phyloP scores from a whole-genome alignment of 257 asterid genomes.

The Solanum dulcamara region DNA sequence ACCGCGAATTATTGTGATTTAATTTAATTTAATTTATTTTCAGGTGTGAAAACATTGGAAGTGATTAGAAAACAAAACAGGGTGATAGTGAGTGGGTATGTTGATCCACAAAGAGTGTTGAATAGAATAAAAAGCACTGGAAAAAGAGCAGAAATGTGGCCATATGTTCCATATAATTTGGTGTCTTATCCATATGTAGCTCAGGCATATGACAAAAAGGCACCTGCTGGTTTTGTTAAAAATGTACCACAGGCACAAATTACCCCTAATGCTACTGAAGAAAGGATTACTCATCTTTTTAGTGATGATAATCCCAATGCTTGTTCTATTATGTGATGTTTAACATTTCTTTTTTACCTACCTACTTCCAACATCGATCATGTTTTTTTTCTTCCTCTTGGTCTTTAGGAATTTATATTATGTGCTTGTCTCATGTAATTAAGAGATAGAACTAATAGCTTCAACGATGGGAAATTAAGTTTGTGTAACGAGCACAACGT shows the following conservation, averaged over 20 bases:
- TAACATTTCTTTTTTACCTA: not conserved
- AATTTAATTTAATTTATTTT: not conserved
- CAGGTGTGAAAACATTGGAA: slow-evolving; percentile 67
- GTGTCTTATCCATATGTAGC: slow-evolving; percentile 54
- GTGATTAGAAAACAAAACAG: slow-evolving; percentile 57
- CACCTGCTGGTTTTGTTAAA: slow-evolving; percentile 68
- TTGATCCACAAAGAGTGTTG: slow-evolving; percentile 58
- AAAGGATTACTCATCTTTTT: slow-evolving; percentile 43
- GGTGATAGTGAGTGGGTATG: slow-evolving; percentile 56
- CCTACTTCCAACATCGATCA: not conserved
- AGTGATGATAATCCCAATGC: slow-evolving; percentile 88
- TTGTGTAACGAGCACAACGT: not conserved
- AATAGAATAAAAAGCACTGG: slow-evolving; percentile 67
- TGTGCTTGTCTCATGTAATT: not conserved
- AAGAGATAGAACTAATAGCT: not conserved
- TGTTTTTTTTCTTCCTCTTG: not conserved
- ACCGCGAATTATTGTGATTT: not conserved
- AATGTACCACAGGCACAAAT: slow-evolving; percentile 39
- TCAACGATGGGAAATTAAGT: not conserved
- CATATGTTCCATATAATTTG: slow-evolving; percentile 63
- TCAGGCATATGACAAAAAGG: slow-evolving; percentile 64
- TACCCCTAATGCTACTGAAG: slow-evolving; percentile 40
- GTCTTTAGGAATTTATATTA: not conserved
- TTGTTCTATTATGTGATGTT: slow-evolving; percentile 55
- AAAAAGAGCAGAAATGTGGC: slow-evolving; percentile 83